Evolutionary conservation across 768 basidiomycete genomes (phyloP).

Genomic region (Boletus rufocinnamomeus): DNA sequence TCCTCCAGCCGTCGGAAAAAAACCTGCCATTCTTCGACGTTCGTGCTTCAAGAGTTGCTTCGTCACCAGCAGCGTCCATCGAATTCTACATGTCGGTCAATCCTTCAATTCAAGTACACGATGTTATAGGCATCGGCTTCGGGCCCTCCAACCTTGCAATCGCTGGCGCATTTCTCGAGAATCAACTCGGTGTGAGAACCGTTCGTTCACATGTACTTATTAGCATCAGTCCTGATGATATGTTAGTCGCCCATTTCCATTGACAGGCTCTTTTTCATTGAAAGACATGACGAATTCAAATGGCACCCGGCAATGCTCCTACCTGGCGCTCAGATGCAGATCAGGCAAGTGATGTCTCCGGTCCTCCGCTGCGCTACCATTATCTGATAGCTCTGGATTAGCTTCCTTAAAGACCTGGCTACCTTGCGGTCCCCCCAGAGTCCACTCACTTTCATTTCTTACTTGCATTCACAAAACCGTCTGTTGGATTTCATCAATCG

Average conservation of each 20-base stretch:
- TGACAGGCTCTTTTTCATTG: conserved; percentile 46
- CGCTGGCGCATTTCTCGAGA: conserved; percentile 51
- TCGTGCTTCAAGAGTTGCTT: neutral
- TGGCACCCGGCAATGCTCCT: conserved; percentile 62
- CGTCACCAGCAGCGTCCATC: neutral
- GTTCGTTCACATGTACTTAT: neutral
- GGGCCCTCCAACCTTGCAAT: conserved; percentile 56
- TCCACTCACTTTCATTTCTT: conserved; percentile 53
- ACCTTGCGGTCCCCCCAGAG: conserved; percentile 53
- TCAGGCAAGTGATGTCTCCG: conserved; percentile 37
- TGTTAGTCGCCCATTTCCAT: conserved; percentile 21
- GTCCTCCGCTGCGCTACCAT: neutral
- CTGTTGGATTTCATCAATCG: conserved; percentile 56
- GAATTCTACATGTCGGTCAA: conserved; percentile 7
- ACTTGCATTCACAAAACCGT: conserved; percentile 51
- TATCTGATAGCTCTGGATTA: conserved; percentile 21
- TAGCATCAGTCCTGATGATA: conserved; percentile 3
- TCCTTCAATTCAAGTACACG: conserved; percentile 30
- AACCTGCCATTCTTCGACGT: neutral
- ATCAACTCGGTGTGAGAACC: conserved; percentile 19
- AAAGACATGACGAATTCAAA: conserved; percentile 47
- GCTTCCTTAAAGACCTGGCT: conserved; percentile 56
- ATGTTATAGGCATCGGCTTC: conserved; percentile 53
- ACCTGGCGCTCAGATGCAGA: conserved; percentile 54
- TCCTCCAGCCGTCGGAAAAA: neutral